Base-by-base conservation (phyloP, 257 asterid genomes). In the Solanum dulcamara region DNA sequence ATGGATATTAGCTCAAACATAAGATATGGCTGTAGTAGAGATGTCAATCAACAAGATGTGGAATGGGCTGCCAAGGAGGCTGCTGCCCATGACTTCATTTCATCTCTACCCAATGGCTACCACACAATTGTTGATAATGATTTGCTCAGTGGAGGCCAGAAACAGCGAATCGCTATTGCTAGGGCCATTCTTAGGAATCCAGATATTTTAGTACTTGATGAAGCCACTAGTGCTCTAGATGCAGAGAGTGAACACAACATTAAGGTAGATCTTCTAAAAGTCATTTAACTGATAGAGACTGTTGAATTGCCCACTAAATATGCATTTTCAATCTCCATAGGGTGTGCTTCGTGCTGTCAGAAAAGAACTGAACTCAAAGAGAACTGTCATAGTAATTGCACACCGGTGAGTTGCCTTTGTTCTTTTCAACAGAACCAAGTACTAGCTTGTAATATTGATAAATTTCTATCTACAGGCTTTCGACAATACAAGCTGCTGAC, bases 121-220 rank as follows among this genome's bases (percentile, higher is more conserved):
- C 92, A 93, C 86, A 97, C 99, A 70, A 89, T 97, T 53, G 98
- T 94, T 42, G 98, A 94, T 84, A 97, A 97, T 90, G 98, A 95
- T 90, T 89, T 97, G 97, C 97, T 95, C 51, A 97, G 99, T 89
- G 98, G 99, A 48, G 99, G 99, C 51, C 99, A 97, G 86, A 97
- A 95, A 90, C 99, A 97, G 86, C 91, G 99, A 57, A 97, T 97
- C 18, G 98, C 99, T 72, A 97, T 97, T 62, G 98, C 98, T 62
- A 88, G 98, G 85, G 99, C 99, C 62, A 88, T 97, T 59, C 94
- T 97, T 81, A 92, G 98, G 85, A 96, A 97, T 87, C 98, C 98
- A 3, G 92, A 92, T 88, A 91, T 97, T 88, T 88, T 95, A 90
- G 90, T 96, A 35, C 97, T 96, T 71, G 99, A 96, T 89, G 99